Percentiles rank a stretch among this genome's conserved stretches.
Conservation (phyloP, 352 stramenopile species). For the Phytopythium montanum region DNA sequence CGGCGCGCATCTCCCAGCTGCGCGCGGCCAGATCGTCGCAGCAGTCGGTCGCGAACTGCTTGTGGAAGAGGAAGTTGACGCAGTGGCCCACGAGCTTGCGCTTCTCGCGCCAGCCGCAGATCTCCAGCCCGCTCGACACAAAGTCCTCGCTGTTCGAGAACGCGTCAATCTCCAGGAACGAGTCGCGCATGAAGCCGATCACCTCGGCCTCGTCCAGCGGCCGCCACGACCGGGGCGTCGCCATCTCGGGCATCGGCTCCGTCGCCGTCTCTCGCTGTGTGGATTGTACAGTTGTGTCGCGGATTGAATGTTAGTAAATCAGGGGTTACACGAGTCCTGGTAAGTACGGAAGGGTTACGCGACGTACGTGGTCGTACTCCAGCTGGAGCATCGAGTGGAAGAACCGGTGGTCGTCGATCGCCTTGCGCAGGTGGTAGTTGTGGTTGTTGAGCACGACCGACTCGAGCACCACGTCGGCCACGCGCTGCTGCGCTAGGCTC, state of each 20-base stretch:
- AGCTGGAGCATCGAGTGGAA: constrained; percentile 62
- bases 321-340: not conserved
- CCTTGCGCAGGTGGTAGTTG: constrained; percentile 45
- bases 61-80: constrained; percentile 65
- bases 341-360: not conserved
- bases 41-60: constrained; percentile 46
- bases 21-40: constrained; percentile 42
- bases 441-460: constrained; percentile 40
- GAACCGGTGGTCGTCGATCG: constrained; percentile 48
- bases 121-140: constrained; percentile 43
- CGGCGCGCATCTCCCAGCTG: constrained; percentile 50
- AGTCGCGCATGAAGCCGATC: constrained; percentile 44
- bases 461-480: constrained; percentile 37
- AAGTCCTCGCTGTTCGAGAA: constrained; percentile 51
- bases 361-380: constrained; percentile 60
- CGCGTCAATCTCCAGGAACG: constrained; percentile 42
- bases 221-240: constrained; percentile 27
- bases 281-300: not conserved
- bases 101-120: constrained; percentile 59
- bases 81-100: constrained; percentile 46
- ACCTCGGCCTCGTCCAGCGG: constrained; percentile 35
- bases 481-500: constrained; percentile 18
- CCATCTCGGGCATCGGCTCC: constrained; percentile 25
- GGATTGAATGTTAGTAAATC: not conserved
- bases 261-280: constrained; percentile 35